Percentiles rank a stretch among this genome's conserved stretches.
These are phyloP conservation scores for Hyaloscypha hepaticicola DNA, from an alignment of 495 filamentous ascomycete genomes.

Conservation along the genomic window DNA sequence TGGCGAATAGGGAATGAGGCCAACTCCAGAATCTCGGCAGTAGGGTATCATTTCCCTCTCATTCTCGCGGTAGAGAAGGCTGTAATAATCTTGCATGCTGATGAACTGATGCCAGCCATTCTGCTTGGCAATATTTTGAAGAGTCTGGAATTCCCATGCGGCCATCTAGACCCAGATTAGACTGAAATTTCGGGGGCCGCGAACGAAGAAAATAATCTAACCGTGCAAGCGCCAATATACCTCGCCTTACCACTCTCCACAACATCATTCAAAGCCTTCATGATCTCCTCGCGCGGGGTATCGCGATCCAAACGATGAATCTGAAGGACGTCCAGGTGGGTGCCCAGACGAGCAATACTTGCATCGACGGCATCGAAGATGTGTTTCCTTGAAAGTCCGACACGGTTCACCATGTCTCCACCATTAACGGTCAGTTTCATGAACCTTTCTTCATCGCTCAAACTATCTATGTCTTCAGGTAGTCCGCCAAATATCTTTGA, in stretches of 20 bases:
- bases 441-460: constrained; percentile 30
- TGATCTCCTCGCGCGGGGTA: constrained; percentile 57
- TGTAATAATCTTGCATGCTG: constrained; percentile 61
- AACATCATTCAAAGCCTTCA: constrained; percentile 62
- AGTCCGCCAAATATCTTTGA: constrained; percentile 39
- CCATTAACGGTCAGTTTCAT: constrained; percentile 30
- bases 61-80: constrained; percentile 60
- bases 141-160: constrained; percentile 54
- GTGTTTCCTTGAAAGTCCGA: constrained; percentile 52
- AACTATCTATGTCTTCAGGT: constrained; percentile 71
- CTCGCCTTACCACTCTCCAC: constrained; percentile 56
- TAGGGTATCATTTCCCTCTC: constrained; percentile 62
- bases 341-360: constrained; percentile 53
- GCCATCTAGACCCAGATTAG: constrained; percentile 43
- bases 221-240: constrained; percentile 56
- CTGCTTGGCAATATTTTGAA: constrained; percentile 46
- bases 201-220: constrained; percentile 10
- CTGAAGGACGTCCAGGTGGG: constrained; percentile 66
- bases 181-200: neutral
- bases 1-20: constrained; percentile 48
- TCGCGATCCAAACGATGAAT: constrained; percentile 59
- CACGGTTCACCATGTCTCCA: constrained; percentile 30
- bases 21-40: constrained; percentile 58
- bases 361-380: constrained; percentile 63
- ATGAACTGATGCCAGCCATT: constrained; percentile 62